Percentiles rank a stretch among this genome's conserved stretches.
phyloP scores from a whole-genome alignment of 2,329 filamentous ascomycete genomes.

The Arthroderma sp. region DNA sequence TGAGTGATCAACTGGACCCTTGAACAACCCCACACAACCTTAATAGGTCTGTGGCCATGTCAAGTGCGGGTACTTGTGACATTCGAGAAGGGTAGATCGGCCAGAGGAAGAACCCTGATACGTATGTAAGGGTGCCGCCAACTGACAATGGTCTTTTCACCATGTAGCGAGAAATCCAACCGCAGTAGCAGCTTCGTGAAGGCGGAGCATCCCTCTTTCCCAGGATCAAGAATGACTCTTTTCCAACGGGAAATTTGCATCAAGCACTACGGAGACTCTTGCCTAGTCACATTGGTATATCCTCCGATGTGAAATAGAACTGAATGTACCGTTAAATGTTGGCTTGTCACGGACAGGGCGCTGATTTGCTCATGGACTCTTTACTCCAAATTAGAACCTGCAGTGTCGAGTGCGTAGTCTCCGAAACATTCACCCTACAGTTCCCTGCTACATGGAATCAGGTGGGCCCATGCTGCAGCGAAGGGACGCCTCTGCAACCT shows the following conservation, averaged over 20 bases:
- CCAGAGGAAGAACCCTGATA: neutral
- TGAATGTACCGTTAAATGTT: neutral
- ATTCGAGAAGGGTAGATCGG: conserved; percentile 6
- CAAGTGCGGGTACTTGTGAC: neutral
- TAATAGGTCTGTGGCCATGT: conserved; percentile 3
- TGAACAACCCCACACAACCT: conserved; percentile 1
- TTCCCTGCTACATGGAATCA: neutral
- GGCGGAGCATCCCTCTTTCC: neutral
- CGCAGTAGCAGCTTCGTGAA: neutral
- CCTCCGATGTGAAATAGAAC: conserved; percentile 1
- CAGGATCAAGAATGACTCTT: neutral
- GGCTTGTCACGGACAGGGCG: neutral
- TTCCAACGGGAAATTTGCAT: neutral
- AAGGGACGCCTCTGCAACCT: neutral
- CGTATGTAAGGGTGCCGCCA: neutral
- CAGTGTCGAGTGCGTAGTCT: conserved; percentile 3
- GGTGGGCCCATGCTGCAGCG: conserved; percentile 1
- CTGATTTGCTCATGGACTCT: conserved; percentile 4
- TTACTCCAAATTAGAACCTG: conserved; percentile 3
- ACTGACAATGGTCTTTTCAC: neutral
- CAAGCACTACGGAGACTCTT: neutral
- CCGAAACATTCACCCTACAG: conserved; percentile 4
- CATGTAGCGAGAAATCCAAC: neutral
- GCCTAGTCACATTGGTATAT: conserved; percentile 3
- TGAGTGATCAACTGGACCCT: conserved; percentile 2